Conservation (phyloP, 1,284 basidiomycete species). For the Leccinum griseonigrum region DNA sequence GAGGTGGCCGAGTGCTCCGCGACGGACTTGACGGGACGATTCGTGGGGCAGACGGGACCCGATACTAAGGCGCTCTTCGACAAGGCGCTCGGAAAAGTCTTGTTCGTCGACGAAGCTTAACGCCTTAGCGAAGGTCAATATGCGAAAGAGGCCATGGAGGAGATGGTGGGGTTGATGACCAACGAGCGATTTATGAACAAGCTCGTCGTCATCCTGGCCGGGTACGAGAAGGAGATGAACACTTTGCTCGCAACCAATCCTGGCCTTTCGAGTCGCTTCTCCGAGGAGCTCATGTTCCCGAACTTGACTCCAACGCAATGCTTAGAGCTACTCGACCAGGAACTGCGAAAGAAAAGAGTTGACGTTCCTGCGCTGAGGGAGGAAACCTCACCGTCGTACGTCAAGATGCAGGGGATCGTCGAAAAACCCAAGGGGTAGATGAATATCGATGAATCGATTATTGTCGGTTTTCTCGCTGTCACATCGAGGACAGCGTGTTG, state of each 20-base stretch:
- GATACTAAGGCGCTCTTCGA: conserved; percentile 53
- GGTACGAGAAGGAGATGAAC: conserved; percentile 68
- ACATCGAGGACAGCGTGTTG: too few relatives aligned
- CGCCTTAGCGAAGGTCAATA: not conserved
- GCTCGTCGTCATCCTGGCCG: conserved; percentile 63
- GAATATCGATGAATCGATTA: too few relatives aligned
- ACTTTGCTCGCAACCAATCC: conserved; percentile 52
- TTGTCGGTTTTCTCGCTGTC: too few relatives aligned
- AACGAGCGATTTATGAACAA: conserved; percentile 52
- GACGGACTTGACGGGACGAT: conserved; percentile 61
- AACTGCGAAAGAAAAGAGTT: not conserved
- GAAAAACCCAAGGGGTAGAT: too few relatives aligned
- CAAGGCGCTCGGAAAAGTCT: conserved; percentile 43
- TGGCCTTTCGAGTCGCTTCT: conserved; percentile 63
- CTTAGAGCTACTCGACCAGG: conserved; percentile 41
- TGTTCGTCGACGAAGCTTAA: not conserved
- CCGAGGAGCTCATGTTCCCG: conserved; percentile 52
- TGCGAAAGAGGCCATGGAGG: conserved; percentile 63
- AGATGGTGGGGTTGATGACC: conserved; percentile 59
- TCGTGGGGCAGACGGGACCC: conserved; percentile 66
- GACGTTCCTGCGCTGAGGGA: conserved; percentile 37
- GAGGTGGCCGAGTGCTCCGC: conserved; percentile 63
- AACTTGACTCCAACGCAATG: conserved; percentile 50
- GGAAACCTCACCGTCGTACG: conserved; percentile 30
- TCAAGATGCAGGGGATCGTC: conserved; percentile 38